Evolutionary conservation across 2,329 filamentous ascomycete genomes (phyloP).

Genomic region (Pyrenochaeta sp.): DNA sequence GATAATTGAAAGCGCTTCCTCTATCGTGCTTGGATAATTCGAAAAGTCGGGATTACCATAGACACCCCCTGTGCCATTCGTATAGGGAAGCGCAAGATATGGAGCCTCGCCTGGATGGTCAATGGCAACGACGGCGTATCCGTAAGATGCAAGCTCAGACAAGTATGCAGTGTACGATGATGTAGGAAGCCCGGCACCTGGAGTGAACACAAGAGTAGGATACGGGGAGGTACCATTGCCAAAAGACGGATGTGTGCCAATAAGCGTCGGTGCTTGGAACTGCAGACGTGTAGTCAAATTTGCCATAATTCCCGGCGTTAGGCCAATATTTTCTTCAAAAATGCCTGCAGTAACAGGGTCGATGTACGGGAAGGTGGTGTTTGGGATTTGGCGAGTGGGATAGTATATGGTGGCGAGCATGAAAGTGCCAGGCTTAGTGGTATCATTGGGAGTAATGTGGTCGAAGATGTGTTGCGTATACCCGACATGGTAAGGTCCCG

Average conservation of each 20-base stretch:
- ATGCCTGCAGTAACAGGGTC: conserved; percentile 28
- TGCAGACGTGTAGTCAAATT: conserved; percentile 13
- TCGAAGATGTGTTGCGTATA: conserved; percentile 33
- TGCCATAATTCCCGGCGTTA: conserved; percentile 5
- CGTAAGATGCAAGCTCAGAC: conserved; percentile 16
- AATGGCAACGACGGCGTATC: conserved; percentile 17
- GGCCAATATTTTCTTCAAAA: conserved; percentile 7
- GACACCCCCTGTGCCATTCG: conserved; percentile 4
- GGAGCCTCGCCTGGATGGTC: conserved; percentile 24
- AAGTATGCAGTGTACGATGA: conserved; percentile 10
- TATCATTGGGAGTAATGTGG: conserved; percentile 30
- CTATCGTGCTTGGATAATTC: neutral
- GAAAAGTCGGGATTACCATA: conserved; percentile 9
- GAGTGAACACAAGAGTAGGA: conserved; percentile 20
- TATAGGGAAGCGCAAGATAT: conserved; percentile 13
- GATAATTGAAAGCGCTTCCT: conserved; percentile 1
- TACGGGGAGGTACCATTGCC: conserved; percentile 2
- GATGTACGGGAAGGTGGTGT: conserved; percentile 25
- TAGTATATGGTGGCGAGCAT: conserved; percentile 34
- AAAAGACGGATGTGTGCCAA: neutral
- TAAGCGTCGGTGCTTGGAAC: conserved; percentile 10
- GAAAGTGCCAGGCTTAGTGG: conserved; percentile 17
- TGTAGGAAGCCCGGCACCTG: conserved; percentile 13
- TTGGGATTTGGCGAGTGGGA: conserved; percentile 21
- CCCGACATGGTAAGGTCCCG: conserved; percentile 31